phyloP scores from a whole-genome alignment of 2,329 filamentous ascomycete genomes.

The Aspergillus alliaceus region DNA sequence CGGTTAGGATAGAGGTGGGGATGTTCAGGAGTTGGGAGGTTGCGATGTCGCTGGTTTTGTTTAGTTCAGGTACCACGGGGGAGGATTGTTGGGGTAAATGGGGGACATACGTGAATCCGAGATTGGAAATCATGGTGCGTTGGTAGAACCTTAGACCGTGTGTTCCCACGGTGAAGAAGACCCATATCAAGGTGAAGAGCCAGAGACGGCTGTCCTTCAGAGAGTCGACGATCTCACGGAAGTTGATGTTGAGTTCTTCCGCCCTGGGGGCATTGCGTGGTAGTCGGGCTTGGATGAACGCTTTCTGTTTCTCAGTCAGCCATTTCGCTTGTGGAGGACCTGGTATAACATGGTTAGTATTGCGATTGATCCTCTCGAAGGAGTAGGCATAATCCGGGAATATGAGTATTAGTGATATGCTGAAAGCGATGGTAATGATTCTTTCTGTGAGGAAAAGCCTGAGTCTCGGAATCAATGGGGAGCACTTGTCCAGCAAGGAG shows the following conservation, averaged over 20 bases:
- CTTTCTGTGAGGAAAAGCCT: slow-evolving; percentile 26
- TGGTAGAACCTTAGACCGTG: slow-evolving; percentile 47
- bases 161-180: slow-evolving; percentile 49
- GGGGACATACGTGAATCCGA: slow-evolving; percentile 42
- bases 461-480: not conserved
- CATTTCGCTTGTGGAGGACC: slow-evolving; percentile 48
- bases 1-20: slow-evolving; percentile 44
- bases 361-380: accelerated
- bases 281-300: slow-evolving; percentile 50
- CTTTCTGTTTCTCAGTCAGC: slow-evolving; percentile 49
- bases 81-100: accelerated
- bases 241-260: slow-evolving; percentile 41
- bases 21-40: slow-evolving; percentile 52
- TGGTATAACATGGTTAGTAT: slow-evolving; percentile 12
- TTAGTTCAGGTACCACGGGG: not conserved
- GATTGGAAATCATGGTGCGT: slow-evolving; percentile 42
- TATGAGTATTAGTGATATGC: slow-evolving; percentile 25
- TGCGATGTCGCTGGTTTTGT: slow-evolving; percentile 41
- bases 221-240: slow-evolving; percentile 39
- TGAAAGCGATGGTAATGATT: slow-evolving; percentile 22
- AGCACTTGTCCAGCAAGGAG: not conserved
- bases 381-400: slow-evolving; percentile 51
- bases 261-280: slow-evolving; percentile 45
- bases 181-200: slow-evolving; percentile 50
- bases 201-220: slow-evolving; percentile 45